Evolutionary conservation across 768 basidiomycete species (phyloP), one percentile per base, ranked within the genome.

Genomic region (Phanerodontia chrysosporium): DNA sequence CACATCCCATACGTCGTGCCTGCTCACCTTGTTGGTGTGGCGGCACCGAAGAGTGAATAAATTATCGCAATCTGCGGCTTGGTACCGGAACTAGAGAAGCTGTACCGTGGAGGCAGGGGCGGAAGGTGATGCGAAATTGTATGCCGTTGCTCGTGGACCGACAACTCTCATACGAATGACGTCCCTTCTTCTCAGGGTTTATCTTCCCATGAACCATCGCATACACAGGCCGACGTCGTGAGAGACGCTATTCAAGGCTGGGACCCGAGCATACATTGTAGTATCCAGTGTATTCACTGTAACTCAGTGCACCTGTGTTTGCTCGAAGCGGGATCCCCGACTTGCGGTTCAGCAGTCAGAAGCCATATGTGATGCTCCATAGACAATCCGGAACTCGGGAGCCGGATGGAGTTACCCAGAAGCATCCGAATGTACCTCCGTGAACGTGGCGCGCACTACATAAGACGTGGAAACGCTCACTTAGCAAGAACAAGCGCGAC

Each of bases 31-130:
- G n/a, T n/a, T n/a, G n/a, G n/a, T n/a, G n/a, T 12, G 2, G 36
- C 52, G 35, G 52, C 16, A 42, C 52, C 52, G 52, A 53, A 28
- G 52, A 6, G 12, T 24, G 18, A n/a, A 36, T 7, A 53, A 13
- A 9, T 39, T n/a, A 8, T 46, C 55, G 35, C 12, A 45, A 44
- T 55, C 46, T 53, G 58, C 58, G 58, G 53, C 29, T 55, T 60
- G 28, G 39, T 28, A 51, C 27, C 58, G 58, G 51, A 49, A 55
- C 14, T 9, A 46, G 9, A 32, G 45, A 55, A 24, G 25, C 22
- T 29, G 6, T 18, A 22, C 24, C 35, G 58, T 60, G 58, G 36
- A 29, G 51, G 18, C 45, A 25, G 35, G 30, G 21, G n/a, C 39
- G 45, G 46, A 27, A 14, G 36, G 21, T 25, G 57, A 51, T 44